Evolutionary conservation across 805 yeast species (phyloP), one percentile per base, ranked within the genome.

Genomic region (Debaryomyces maramus): DNA sequence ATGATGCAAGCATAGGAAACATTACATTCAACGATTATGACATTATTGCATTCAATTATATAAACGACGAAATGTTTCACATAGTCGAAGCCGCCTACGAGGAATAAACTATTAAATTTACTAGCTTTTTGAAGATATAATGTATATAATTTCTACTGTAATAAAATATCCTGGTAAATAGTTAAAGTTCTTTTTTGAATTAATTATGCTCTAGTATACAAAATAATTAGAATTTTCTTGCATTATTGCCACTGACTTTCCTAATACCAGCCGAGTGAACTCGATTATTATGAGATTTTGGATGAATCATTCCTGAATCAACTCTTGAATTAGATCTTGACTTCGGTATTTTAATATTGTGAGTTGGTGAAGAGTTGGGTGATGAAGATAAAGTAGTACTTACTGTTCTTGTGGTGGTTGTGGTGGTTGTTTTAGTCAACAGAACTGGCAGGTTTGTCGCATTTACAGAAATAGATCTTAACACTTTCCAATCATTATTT

Each of bases 331-430:
- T 43, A 4, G 60, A 52, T 31, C 60, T 43, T 6, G 61, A 50
- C 36, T 58, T 58, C 6, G 64, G 57, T 11, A 58, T 43, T 43
- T 51, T 55, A 27, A 58, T 50, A 7, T 40, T 39, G n/a, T 44
- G 38, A 16, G 45, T 34, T 4, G 61, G 60, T 4, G 65, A 54
- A 5, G 66, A 49, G n/a, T 51, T 54, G 13, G 70, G 71, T 7
- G 69, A 58, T 11, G 63, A 56, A 22, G 61, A 53, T 38, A 63
- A 50, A 2, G 69, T 63, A 2, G 66, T 60, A 48, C 79, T 73
- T 4, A 74, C 73, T 1, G 77, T 73, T 5, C 77, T 63, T 6
- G 80, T 74, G 5, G 77, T 75, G 3, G 78, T 72, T 3, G 72
- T 72, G 2, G 77, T 73, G 10, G 69, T 65, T 9, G 67, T 64